phyloP scores from a whole-genome alignment of 148 eudicot genomes.

The Rhododendron vialii region DNA sequence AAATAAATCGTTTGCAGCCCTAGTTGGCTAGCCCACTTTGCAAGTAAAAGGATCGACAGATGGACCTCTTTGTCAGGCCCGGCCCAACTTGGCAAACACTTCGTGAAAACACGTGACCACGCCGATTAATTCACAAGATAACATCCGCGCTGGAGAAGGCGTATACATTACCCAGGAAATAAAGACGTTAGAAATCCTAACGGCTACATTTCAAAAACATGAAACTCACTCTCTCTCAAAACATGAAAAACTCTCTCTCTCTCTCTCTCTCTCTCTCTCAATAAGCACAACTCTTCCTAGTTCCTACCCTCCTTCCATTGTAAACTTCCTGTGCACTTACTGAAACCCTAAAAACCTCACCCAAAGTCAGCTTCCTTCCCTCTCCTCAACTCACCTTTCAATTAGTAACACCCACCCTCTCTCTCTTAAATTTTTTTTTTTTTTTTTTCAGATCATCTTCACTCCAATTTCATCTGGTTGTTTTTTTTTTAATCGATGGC shows the following conservation, averaged over 20 bases:
- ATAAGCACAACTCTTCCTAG: neutral
- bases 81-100: neutral
- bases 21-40: neutral
- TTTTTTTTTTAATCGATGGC: constrained; percentile 2
- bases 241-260: no score
- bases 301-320: neutral
- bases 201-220: no score
- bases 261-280: neutral
- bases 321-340: neutral
- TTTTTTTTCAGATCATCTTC: neutral
- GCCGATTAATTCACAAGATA: neutral
- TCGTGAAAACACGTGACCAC: neutral
- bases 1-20: neutral
- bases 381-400: constrained; percentile 1
- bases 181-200: constrained; percentile 1
- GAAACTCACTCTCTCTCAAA: no score
- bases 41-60: neutral
- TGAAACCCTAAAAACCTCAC: neutral
- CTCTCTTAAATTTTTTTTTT: neutral
- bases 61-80: neutral
- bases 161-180: neutral
- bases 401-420: neutral
- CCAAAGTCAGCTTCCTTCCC: constrained; percentile 8
- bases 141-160: neutral
- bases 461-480: neutral